phyloP scores from a whole-genome alignment of 1,284 basidiomycete species.

The Clitocybe nebularis region DNA sequence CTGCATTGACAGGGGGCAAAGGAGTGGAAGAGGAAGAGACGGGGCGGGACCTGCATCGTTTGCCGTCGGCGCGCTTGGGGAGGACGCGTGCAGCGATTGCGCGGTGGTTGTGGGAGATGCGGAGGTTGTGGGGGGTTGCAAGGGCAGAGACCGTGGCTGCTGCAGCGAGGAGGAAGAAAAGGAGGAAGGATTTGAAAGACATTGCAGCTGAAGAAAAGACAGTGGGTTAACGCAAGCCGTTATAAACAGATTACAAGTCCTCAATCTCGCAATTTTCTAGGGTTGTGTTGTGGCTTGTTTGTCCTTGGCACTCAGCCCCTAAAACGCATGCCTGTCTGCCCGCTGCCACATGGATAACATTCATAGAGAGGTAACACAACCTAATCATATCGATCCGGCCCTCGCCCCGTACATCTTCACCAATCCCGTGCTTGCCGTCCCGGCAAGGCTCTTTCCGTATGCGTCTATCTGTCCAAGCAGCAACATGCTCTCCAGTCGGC shows the following conservation, averaged over 20 bases:
- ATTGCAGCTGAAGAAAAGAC: slow-evolving; percentile 26
- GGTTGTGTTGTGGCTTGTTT: not conserved
- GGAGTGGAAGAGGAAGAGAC: slow-evolving; percentile 18
- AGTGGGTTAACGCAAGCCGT: not conserved
- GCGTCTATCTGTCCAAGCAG: slow-evolving; percentile 86
- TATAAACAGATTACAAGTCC: not conserved
- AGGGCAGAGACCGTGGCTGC: slow-evolving; percentile 42
- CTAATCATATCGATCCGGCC: slow-evolving; percentile 25
- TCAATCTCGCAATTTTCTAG: not conserved
- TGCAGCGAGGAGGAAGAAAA: slow-evolving; percentile 43
- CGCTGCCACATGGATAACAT: slow-evolving; percentile 5
- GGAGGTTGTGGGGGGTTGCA: slow-evolving; percentile 41
- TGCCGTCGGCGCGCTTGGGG: slow-evolving; percentile 34
- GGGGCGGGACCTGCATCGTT: slow-evolving; percentile 38
- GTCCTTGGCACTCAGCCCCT: not conserved
- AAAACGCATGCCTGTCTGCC: slow-evolving; percentile 11
- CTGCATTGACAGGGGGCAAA: slow-evolving; percentile 5
- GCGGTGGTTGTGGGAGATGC: slow-evolving; percentile 33
- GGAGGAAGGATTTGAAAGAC: slow-evolving; percentile 41
- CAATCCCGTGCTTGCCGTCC: slow-evolving; percentile 63
- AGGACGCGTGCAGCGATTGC: slow-evolving; percentile 32
- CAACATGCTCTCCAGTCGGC: slow-evolving; percentile 85
- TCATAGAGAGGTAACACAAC: no score
- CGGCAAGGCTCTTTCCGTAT: slow-evolving; percentile 73
- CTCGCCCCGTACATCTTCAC: slow-evolving; percentile 76